phyloP scores from a whole-genome alignment of 495 filamentous ascomycete genomes.

The Glonium stellatum region DNA sequence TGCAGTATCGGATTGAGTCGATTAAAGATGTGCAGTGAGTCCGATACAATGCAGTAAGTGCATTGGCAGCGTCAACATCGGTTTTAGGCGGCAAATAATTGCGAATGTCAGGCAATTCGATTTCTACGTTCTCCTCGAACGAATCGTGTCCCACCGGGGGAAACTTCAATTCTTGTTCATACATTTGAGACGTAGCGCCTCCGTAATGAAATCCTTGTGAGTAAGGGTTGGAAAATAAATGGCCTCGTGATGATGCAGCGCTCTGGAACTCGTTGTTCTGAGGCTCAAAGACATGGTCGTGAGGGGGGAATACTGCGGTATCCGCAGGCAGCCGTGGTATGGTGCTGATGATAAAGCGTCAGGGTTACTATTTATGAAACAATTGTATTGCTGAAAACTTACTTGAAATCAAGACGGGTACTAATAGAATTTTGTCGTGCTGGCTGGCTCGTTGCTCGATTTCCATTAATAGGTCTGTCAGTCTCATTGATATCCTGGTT shows the following conservation, averaged over 20 bases:
- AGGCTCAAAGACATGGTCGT: constrained; percentile 27
- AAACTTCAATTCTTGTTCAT: constrained; percentile 59
- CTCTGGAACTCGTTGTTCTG: constrained; percentile 8
- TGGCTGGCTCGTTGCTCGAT: background rate
- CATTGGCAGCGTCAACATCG: constrained; percentile 74
- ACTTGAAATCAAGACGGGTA: constrained; percentile 41
- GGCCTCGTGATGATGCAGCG: constrained; percentile 26
- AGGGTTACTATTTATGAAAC: background rate
- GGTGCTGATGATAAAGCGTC: constrained; percentile 10
- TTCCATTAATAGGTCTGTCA: constrained; percentile 1
- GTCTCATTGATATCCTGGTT: constrained; percentile 17
- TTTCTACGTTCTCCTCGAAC: constrained; percentile 47
- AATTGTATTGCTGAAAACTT: background rate
- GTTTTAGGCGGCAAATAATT: constrained; percentile 66
- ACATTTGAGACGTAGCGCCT: constrained; percentile 23
- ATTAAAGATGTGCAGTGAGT: constrained; percentile 92
- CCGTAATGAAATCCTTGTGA: constrained; percentile 18
- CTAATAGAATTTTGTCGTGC: constrained; percentile 22
- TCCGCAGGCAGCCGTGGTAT: constrained; percentile 51
- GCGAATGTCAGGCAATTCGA: constrained; percentile 71
- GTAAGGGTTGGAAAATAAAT: constrained; percentile 36
- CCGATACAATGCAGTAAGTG: constrained; percentile 77
- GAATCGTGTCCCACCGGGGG: constrained; percentile 45
- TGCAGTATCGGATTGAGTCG: constrained; percentile 90
- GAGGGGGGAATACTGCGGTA: constrained; percentile 57